A percentile compares a stretch with the other conserved stretches of the same genome.
phyloP scores from a whole-genome alignment of 139 green algal genomes.

The Chlorella sp. region DNA sequence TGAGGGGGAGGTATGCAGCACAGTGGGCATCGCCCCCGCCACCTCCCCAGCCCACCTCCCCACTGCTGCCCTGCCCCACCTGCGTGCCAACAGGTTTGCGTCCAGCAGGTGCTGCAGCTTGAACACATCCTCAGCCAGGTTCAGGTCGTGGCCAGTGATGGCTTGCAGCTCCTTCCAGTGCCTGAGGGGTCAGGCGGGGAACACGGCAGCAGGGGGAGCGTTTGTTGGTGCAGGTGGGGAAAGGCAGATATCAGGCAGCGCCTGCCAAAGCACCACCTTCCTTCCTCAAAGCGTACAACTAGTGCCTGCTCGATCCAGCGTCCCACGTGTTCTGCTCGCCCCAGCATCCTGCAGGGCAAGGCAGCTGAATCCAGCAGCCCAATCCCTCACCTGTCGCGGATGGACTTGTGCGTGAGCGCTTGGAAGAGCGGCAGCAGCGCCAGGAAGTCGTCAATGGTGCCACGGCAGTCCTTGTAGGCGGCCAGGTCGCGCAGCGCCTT shows the following conservation, averaged over 20 bases:
- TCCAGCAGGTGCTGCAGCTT: slow-evolving; percentile 93
- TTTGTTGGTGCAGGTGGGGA: background rate
- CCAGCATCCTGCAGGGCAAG: background rate
- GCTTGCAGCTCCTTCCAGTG: slow-evolving; percentile 90
- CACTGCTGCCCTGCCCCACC: slow-evolving; percentile 3
- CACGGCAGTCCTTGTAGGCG: slow-evolving; percentile 88
- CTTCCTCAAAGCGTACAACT: no score
- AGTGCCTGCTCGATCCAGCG: no score
- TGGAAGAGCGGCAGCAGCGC: slow-evolving; percentile 92
- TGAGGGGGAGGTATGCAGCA: no score
- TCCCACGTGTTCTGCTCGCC: no score
- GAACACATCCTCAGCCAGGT: slow-evolving; percentile 89
- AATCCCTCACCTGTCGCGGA: slow-evolving; percentile 20
- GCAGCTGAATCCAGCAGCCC: background rate
- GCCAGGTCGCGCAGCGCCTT: slow-evolving; percentile 89
- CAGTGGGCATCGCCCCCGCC: no score
- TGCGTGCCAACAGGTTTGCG: slow-evolving; percentile 72
- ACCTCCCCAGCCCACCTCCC: background rate
- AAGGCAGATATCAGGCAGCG: no score
- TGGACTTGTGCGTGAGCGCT: slow-evolving; percentile 47
- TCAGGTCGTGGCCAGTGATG: slow-evolving; percentile 79
- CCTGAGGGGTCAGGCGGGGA: slow-evolving; percentile 40
- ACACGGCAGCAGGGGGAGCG: background rate
- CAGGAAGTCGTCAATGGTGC: slow-evolving; percentile 92
- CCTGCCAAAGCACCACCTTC: no score